Conservation (phyloP, 1,284 basidiomycete species). For the Puccinia horiana region DNA sequence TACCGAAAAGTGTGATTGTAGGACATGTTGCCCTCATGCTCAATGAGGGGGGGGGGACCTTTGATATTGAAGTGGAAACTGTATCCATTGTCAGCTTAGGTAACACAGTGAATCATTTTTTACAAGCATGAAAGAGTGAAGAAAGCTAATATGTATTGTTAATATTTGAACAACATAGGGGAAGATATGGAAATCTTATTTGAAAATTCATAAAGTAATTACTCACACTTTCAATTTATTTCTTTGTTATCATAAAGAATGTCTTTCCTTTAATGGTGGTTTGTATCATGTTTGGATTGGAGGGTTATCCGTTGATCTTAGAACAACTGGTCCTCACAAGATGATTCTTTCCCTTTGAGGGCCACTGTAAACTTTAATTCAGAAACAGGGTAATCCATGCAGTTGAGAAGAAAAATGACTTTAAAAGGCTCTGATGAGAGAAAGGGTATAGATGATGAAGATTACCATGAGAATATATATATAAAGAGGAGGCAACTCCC, state of each 20-base stretch:
- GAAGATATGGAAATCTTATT: not conserved
- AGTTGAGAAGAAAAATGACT: no score
- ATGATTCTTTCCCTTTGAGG: no score
- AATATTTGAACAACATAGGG: not conserved
- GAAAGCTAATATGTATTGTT: not conserved
- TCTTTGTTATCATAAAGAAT: not conserved
- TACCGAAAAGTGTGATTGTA: not conserved
- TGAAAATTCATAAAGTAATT: not conserved
- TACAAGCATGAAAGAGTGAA: not conserved
- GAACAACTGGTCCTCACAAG: no score
- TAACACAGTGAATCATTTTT: not conserved
- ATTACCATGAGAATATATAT: no score
- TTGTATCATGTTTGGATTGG: no score
- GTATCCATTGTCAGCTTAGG: not conserved
- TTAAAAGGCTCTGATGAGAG: no score
- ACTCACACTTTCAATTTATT: not conserved
- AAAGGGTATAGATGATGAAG: no score
- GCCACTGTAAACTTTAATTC: no score
- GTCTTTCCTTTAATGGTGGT: not conserved
- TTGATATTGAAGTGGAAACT: not conserved
- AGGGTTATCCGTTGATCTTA: no score
- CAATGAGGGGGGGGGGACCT: not conserved
- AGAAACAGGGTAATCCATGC: no score
- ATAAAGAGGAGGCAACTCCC: no score
- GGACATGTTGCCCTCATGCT: not conserved